These are phyloP conservation scores for Papiliotrema fonsecae DNA, from an alignment of 1,284 basidiomycete genomes.

Conservation along the genomic window DNA sequence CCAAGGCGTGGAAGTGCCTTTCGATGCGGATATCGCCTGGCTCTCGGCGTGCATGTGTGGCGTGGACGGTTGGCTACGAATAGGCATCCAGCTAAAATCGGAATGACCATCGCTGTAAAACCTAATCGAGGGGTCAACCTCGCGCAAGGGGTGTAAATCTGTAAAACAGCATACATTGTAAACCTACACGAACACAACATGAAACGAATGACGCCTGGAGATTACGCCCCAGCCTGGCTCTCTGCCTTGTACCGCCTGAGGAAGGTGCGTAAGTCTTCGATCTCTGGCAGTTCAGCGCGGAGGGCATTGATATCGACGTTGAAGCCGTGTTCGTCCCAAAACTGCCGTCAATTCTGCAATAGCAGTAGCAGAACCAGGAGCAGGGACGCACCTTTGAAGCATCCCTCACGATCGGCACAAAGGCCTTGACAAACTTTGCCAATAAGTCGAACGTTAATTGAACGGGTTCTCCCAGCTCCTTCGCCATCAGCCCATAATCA, in stretches of 20 bases:
- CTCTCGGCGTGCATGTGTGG: slow-evolving; percentile 81
- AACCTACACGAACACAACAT: background rate
- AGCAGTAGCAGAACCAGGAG: background rate
- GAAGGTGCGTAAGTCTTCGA: slow-evolving; percentile 18
- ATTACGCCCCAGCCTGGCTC: background rate
- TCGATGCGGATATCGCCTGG: slow-evolving; percentile 89
- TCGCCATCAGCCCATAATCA: background rate
- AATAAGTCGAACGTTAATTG: slow-evolving; percentile 7
- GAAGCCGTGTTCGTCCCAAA: slow-evolving; percentile 15
- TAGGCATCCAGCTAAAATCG: slow-evolving; percentile 64
- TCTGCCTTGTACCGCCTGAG: slow-evolving; percentile 16
- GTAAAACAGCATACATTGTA: no score
- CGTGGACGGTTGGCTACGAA: slow-evolving; percentile 89
- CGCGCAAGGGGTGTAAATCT: no score
- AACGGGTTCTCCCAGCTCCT: slow-evolving; percentile 8
- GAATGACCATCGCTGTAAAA: slow-evolving; percentile 12
- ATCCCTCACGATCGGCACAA: background rate
- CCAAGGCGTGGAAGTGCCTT: slow-evolving; percentile 80
- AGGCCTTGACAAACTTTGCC: background rate
- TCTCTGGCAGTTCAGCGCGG: slow-evolving; percentile 14
- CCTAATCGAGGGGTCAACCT: no score
- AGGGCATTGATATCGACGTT: slow-evolving; percentile 4
- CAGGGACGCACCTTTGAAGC: background rate
- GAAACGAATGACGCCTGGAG: no score
- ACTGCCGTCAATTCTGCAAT: slow-evolving; percentile 7